Base-by-base conservation (phyloP, 345 rosid genomes). In the Murraya koenigii region DNA sequence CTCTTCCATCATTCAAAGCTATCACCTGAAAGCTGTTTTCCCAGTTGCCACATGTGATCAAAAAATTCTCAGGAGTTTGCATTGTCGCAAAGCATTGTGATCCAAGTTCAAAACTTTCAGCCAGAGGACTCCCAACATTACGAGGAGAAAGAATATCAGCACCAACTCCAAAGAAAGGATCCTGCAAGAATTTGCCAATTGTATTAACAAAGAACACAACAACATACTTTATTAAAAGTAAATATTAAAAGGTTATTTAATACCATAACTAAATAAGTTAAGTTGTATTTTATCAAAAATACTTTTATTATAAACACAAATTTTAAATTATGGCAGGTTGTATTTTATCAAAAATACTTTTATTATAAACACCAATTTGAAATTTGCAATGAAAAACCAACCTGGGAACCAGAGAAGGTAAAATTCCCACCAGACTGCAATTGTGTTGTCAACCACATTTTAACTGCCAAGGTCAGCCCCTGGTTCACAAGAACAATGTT, bases 31-130 rank as follows among this genome's bases (percentile, higher is more conserved):
- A 95, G 76, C 99, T 93, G 79, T 95, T 95, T 83, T 95, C 99
- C 99, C 99, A 95, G 82, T 90, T 95, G 74, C 99, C 98, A 85
- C 99, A 95, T 26, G 98, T 89, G 80, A 95, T 88, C 80, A 95
- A 78, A 84, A 92, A 92, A 75, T 89, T 93, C 85, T 92, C 99
- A 44, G 93, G 93, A 35, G 90, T 85, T 81, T 88, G 97, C 89
- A 95, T 77, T 71, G 87, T 88, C 6, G 88, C 89, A 87, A 95
- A 93, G 82, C 89, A 92, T 63, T 95, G 97, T 76, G 93, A 86
- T 86, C 94, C 96, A 78, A 92, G 84, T 85, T 89, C 97, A 80
- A 91, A 80, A 84, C 86, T 90, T 81, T 90, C 97, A 80, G 90
- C 90, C 80, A 92, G 80, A 61, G 98, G 93, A 78, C 94, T 93